phyloP scores from a whole-genome alignment of 257 asterid species.

The Petunia axillaris region DNA sequence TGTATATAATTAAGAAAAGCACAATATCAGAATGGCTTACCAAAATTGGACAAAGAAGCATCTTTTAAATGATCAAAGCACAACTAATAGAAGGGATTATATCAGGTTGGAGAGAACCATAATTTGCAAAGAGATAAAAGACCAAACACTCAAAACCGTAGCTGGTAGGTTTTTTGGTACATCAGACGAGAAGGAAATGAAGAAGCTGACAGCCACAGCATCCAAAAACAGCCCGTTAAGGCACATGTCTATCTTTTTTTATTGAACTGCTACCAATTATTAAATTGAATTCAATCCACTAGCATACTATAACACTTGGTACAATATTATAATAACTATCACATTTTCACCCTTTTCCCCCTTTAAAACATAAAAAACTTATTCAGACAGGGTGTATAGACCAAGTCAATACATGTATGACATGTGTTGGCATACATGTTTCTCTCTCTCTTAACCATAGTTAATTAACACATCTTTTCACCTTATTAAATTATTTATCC shows the following conservation, averaged over 20 bases:
- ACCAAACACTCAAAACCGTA: neutral
- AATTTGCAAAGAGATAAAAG: neutral
- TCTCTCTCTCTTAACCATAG: too few relatives aligned
- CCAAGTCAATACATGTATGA: too few relatives aligned
- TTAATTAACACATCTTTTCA: too few relatives aligned
- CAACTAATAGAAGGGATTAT: too few relatives aligned
- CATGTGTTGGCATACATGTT: too few relatives aligned
- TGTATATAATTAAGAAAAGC: too few relatives aligned
- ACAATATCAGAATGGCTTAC: neutral
- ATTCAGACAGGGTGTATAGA: too few relatives aligned
- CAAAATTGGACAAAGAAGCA: neutral
- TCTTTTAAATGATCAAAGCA: too few relatives aligned
- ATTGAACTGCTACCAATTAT: conserved; percentile 18
- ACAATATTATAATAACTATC: neutral
- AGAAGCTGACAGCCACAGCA: conserved; percentile 16
- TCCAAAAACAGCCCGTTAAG: neutral
- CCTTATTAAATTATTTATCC: too few relatives aligned
- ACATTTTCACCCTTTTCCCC: neutral
- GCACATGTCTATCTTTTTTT: neutral
- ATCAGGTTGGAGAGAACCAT: too few relatives aligned
- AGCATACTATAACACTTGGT: neutral
- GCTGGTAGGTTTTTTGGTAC: neutral
- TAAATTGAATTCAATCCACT: neutral
- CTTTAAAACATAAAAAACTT: too few relatives aligned
- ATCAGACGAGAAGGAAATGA: conserved; percentile 9